Conservation (phyloP, 129 eudicot species). For the Arctium minus region DNA sequence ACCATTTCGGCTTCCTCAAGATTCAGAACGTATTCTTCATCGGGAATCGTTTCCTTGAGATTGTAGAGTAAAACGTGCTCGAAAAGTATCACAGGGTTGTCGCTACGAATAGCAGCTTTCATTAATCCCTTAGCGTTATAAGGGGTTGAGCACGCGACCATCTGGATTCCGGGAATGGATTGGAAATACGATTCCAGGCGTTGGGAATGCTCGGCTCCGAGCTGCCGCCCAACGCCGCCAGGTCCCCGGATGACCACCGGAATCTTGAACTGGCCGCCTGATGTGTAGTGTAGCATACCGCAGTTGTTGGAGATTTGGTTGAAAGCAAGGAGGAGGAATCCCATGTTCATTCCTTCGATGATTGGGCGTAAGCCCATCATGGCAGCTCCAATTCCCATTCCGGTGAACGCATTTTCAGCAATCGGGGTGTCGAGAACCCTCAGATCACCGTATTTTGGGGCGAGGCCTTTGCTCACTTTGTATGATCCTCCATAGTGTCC, state of each 20-base stretch:
- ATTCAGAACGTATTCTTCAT: constrained; percentile 69
- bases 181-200: constrained; percentile 91
- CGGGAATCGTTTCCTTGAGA: constrained; percentile 81
- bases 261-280: constrained; percentile 90
- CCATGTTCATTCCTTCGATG: constrained; percentile 98
- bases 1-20: constrained; percentile 97
- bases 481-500: constrained; percentile 96
- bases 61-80: constrained; percentile 88
- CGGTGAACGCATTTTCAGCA: constrained; percentile 90
- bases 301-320: constrained; percentile 96
- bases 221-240: constrained; percentile 94
- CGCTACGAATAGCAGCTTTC: constrained; percentile 96
- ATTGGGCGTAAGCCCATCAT: constrained; percentile 90
- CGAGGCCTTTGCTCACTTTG: constrained; percentile 92
- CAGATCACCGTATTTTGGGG: constrained; percentile 76
- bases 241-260: constrained; percentile 95
- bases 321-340: constrained; percentile 88
- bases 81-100: constrained; percentile 88
- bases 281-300: constrained; percentile 98
- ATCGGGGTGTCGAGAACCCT: constrained; percentile 95
- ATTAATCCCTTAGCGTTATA: constrained; percentile 89
- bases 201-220: constrained; percentile 97
- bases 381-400: constrained; percentile 98
- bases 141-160: constrained; percentile 98
- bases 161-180: constrained; percentile 90